Evolutionary conservation across 2,329 filamentous ascomycete species (phyloP).

Genomic region (Colletotrichum sp.): DNA sequence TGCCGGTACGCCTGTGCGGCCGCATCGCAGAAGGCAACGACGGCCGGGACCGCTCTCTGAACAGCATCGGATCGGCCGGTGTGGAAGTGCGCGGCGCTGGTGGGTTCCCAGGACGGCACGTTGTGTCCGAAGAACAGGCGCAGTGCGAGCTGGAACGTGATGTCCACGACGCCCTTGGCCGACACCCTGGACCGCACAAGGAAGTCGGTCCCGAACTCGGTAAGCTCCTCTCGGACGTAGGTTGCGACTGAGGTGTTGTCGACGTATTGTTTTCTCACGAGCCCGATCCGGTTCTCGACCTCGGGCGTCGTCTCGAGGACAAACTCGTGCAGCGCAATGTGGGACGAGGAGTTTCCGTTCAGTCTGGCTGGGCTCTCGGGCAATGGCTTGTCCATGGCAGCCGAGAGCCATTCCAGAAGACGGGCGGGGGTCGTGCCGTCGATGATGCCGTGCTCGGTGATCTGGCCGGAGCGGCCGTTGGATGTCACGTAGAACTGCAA

Average conservation of each 20-base stretch:
- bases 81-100: constrained; percentile 26
- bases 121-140: constrained; percentile 25
- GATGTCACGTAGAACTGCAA: constrained; percentile 26
- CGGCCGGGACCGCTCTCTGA: constrained; percentile 18
- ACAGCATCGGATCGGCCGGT: constrained; percentile 24
- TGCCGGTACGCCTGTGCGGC: neutral
- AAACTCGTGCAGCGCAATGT: constrained; percentile 4
- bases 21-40: constrained; percentile 20
- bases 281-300: neutral
- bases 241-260: neutral
- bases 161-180: constrained; percentile 21
- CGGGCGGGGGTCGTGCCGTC: constrained; percentile 19
- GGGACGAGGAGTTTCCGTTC: neutral
- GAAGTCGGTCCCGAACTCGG: constrained; percentile 9
- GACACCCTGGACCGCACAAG: constrained; percentile 2
- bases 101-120: constrained; percentile 23
- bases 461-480: constrained; percentile 25
- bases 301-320: neutral
- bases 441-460: constrained; percentile 26
- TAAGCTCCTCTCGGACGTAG: neutral
- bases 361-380: neutral
- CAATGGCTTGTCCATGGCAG: neutral
- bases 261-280: neutral
- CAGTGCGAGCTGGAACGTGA: constrained; percentile 24
- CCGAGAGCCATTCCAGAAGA: neutral